Base-by-base conservation (phyloP, 768 basidiomycete genomes). In the Polyporus arcularius region DNA sequence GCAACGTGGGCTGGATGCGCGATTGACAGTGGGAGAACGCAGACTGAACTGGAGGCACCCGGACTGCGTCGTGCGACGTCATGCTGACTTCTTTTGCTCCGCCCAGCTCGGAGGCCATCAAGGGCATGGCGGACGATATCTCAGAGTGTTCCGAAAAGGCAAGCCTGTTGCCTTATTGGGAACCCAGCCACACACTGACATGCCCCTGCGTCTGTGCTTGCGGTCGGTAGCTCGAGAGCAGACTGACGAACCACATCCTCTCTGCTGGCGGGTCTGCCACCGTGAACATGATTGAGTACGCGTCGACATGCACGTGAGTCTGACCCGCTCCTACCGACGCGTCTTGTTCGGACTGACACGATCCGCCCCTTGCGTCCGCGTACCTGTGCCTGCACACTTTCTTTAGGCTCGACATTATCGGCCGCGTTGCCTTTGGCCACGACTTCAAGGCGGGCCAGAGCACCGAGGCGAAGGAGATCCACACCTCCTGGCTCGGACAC, bases 351-450 rank as follows among this genome's bases (percentile, higher is more conserved):
- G 8, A 28, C 18, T 40, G 10, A 56, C 49, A 55, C 42, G 0
- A 31, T 12, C 54, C 9, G 10, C 43, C 21, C 16, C 30, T 40
- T 31, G 12, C 30, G 26, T 11, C n/a, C 16, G 18, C 52, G 18
- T 38, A 30, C 26, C 14, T 10, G 14, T 12, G 15, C 10, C 14
- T 41, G 11, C 18, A 41, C 41, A 40, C 38, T 28, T 39, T 5
- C 28, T 11, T 35, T 58, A 67, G 66, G 30, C 64, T 73, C 31
- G 70, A 70, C 56, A 68, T 72, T 58, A 71, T 70, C 48, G 70
- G 71, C 4, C 70, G 72, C 45, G 75, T 79, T 53, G 78, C 68
- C 0, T 79, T 79, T 48, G 76, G 74, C n/a, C 75, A 79, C 67
- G 74, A 78, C 64, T 79, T 80, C 65, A 62, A 68, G 41, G 64